Percentiles rank a stretch among this genome's conserved stretches.
Evolutionary conservation across 768 basidiomycete species (phyloP).

Genomic region (Hericium coralloides): DNA sequence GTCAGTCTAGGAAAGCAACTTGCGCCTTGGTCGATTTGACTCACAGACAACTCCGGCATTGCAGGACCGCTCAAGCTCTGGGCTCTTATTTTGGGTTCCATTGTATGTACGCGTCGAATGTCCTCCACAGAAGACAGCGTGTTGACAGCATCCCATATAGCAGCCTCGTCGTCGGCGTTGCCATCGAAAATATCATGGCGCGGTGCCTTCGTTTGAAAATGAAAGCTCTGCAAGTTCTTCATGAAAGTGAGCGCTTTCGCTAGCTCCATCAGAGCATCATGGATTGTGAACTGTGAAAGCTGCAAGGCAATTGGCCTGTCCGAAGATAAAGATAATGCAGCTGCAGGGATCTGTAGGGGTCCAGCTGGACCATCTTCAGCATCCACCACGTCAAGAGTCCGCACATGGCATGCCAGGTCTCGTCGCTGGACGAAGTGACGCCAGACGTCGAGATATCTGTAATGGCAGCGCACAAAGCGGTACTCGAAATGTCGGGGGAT

Average conservation of each 20-base stretch:
- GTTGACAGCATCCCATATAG: too few species aligned
- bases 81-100: too few species aligned
- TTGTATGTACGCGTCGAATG: too few species aligned
- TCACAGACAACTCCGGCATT: too few species aligned
- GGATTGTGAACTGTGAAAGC: neutral
- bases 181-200: too few species aligned
- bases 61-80: too few species aligned
- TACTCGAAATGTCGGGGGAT: constrained; percentile 8
- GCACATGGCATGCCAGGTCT: constrained; percentile 1
- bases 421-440: neutral
- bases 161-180: too few species aligned
- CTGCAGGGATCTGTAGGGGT: neutral
- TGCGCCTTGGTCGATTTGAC: too few species aligned
- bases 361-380: neutral
- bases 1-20: too few species aligned
- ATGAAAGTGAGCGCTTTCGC: neutral
- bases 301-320: neutral
- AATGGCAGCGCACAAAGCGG: constrained; percentile 3
- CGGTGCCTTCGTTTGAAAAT: too few species aligned
- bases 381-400: constrained; percentile 3
- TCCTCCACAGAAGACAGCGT: too few species aligned
- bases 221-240: neutral
- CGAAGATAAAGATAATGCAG: neutral
- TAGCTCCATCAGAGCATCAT: neutral
- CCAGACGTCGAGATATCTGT: constrained; percentile 1